These are phyloP conservation scores for Plasmodium vinckei DNA, from an alignment of 169 alveolate species.

Conservation along the genomic window DNA sequence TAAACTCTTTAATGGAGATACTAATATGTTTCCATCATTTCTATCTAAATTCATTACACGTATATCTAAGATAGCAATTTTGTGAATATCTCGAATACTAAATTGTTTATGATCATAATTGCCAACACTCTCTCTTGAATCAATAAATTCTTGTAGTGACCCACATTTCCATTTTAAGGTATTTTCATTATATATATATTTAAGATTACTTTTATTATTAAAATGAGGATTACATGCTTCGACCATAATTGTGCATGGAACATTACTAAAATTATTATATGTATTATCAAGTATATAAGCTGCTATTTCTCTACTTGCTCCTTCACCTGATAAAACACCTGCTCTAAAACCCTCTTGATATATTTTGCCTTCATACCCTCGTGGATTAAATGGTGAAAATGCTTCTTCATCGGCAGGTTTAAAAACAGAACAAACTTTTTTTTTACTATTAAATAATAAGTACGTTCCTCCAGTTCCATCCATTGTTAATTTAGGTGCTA, in stretches of 20 bases:
- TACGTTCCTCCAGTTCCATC: slow-evolving; percentile 99
- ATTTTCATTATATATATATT: slow-evolving; percentile 74
- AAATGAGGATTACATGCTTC: slow-evolving; percentile 96
- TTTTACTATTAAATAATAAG: slow-evolving; percentile 90
- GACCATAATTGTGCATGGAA: slow-evolving; percentile 98
- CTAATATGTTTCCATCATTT: slow-evolving; percentile 97
- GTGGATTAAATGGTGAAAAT: slow-evolving; percentile 98
- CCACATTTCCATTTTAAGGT: slow-evolving; percentile 91
- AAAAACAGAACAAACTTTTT: slow-evolving; percentile 94
- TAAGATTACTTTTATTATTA: slow-evolving; percentile 84
- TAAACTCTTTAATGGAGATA: slow-evolving; percentile 82
- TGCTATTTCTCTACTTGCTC: slow-evolving; percentile 99
- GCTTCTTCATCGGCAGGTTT: slow-evolving; percentile 99
- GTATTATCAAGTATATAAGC: slow-evolving; percentile 95
- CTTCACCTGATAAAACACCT: slow-evolving; percentile 98
- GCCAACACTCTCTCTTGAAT: slow-evolving; percentile 94
- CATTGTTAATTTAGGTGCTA: slow-evolving; percentile 96
- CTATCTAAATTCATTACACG: slow-evolving; percentile 98
- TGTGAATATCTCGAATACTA: slow-evolving; percentile 96
- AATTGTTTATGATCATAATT: slow-evolving; percentile 94
- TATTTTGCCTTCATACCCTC: slow-evolving; percentile 96
- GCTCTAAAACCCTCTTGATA: slow-evolving; percentile 95
- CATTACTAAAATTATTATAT: slow-evolving; percentile 91
- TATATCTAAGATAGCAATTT: slow-evolving; percentile 96
- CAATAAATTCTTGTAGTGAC: slow-evolving; percentile 90